phyloP scores from a whole-genome alignment of 192 early-diverging fungal genomes.

The Mortierella antarctica region DNA sequence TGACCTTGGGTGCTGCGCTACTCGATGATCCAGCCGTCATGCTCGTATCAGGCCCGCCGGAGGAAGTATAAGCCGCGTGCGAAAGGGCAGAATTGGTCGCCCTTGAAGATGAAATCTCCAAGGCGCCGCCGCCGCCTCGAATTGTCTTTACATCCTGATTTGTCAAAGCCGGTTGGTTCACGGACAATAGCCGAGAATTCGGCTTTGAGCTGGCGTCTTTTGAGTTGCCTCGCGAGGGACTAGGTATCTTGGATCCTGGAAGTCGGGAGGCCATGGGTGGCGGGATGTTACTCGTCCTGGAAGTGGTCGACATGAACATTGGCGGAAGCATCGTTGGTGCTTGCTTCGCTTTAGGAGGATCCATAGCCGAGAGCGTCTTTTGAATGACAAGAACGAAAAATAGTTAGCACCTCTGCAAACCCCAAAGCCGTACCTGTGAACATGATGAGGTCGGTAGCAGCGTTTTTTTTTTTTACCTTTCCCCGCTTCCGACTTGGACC shows the following conservation, averaged over 20 bases:
- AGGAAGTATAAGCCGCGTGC: not conserved
- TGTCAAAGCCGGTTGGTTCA: not conserved
- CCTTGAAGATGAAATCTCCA: not conserved
- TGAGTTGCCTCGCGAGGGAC: conserved; percentile 22
- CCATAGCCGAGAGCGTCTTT: conserved; percentile 43
- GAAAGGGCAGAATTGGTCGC: not conserved
- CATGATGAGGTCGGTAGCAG: no score
- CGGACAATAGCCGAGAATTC: not conserved
- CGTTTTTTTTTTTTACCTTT: conserved; percentile 17
- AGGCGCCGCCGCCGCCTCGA: conserved; percentile 25
- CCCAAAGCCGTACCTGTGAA: not conserved
- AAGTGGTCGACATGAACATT: conserved; percentile 54
- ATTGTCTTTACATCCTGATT: conserved; percentile 43
- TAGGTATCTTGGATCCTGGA: conserved; percentile 42
- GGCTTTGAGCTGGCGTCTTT: conserved; percentile 13
- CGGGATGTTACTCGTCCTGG: conserved; percentile 21
- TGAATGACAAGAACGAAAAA: not conserved
- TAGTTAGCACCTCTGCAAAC: not conserved
- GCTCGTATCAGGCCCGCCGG: no score
- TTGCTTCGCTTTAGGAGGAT: conserved; percentile 47
- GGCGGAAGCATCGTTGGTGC: conserved; percentile 51
- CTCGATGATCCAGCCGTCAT: not conserved
- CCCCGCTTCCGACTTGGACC: conserved; percentile 43
- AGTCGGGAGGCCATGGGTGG: conserved; percentile 26
- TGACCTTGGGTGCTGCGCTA: conserved; percentile 12